Evolutionary conservation across 192 early-diverging fungal species (phyloP).

Genomic region (Spizellomyces punctatus): DNA sequence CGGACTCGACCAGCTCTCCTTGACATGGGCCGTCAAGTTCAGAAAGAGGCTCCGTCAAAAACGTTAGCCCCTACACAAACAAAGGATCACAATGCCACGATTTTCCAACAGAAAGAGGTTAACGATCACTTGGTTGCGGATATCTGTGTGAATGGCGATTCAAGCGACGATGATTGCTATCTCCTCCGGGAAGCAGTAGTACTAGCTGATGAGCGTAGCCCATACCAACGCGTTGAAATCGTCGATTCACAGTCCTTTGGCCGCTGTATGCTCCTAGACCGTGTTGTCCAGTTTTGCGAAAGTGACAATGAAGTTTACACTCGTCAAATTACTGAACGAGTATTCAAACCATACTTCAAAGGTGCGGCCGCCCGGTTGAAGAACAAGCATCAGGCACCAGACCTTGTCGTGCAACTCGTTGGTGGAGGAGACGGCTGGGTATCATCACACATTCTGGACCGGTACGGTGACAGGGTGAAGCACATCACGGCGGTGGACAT

Average conservation of each 20-base stretch:
- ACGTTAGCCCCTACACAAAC: too few species aligned
- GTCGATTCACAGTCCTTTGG: conserved; percentile 3
- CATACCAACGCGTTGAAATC: neutral
- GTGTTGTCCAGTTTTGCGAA: neutral
- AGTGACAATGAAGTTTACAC: conserved; percentile 2
- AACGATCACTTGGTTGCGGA: too few species aligned
- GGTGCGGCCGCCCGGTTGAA: neutral
- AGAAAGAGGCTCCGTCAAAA: too few species aligned
- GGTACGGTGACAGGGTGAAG: neutral
- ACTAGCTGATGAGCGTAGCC: too few species aligned
- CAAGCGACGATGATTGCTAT: too few species aligned
- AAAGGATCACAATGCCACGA: too few species aligned
- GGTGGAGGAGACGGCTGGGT: conserved; percentile 1
- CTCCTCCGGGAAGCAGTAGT: too few species aligned
- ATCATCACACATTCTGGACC: conserved; percentile 1
- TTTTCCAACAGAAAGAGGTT: too few species aligned
- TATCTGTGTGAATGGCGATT: too few species aligned
- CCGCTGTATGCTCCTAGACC: conserved; percentile 1
- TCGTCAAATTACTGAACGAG: neutral
- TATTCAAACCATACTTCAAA: neutral
- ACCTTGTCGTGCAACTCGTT: neutral
- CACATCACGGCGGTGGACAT: neutral
- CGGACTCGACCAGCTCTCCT: too few species aligned
- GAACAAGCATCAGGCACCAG: neutral
- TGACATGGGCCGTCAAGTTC: too few species aligned